Conservation (phyloP, 371 early-diverging fungal species). For the Racocetra persica region DNA sequence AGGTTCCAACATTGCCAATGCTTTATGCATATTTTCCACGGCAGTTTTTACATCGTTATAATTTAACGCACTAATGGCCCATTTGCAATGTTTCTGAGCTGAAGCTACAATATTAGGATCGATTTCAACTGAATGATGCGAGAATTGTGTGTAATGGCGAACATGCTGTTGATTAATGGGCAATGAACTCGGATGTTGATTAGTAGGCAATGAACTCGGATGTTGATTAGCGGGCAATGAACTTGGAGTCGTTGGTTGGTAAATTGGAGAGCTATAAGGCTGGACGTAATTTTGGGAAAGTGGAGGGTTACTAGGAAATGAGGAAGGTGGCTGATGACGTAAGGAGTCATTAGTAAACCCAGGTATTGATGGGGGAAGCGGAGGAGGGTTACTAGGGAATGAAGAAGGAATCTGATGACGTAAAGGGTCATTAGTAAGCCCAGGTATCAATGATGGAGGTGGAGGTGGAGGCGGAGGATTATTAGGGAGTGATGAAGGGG, state of each 20-base stretch:
- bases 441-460: constrained; percentile 38
- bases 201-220: too few relatives aligned
- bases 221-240: not conserved
- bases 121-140: constrained; percentile 45
- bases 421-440: not conserved
- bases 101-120: constrained; percentile 68
- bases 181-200: too few relatives aligned
- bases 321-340: not conserved
- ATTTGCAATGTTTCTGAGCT: constrained; percentile 90
- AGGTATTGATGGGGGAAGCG: constrained; percentile 37
- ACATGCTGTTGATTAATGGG: too few relatives aligned
- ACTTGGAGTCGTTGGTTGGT: constrained; percentile 6
- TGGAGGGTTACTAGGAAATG: not conserved
- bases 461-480: constrained; percentile 4
- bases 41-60: constrained; percentile 93
- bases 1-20: constrained; percentile 61
- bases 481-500: constrained; percentile 20
- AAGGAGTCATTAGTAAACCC: not conserved
- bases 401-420: constrained; percentile 48
- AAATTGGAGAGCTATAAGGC: constrained; percentile 8
- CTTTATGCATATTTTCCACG: constrained; percentile 79
- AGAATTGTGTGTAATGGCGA: not conserved
- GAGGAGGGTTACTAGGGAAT: constrained; percentile 42
- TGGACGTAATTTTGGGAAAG: constrained; percentile 7
- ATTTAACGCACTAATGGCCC: constrained; percentile 93